These are phyloP conservation scores for Citrus australasica DNA, from an alignment of 345 rosid species.

Conservation along the genomic window DNA sequence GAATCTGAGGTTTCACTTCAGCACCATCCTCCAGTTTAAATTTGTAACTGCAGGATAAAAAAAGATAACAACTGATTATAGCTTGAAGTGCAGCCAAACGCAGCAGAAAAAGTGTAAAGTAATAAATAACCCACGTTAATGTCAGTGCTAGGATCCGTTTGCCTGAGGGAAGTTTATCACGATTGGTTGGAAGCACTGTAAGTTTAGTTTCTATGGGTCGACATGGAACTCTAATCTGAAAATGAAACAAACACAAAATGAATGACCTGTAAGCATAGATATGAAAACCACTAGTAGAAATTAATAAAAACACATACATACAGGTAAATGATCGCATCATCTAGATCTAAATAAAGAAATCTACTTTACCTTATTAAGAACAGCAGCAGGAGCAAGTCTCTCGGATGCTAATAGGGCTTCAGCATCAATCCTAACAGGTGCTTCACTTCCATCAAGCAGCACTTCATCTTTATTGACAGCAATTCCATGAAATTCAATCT, in stretches of 20 bases:
- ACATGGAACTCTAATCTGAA: slow-evolving; percentile 78
- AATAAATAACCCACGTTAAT: slow-evolving; percentile 57
- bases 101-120: slow-evolving; percentile 7
- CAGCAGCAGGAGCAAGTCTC: slow-evolving; percentile 69
- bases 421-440: slow-evolving; percentile 80
- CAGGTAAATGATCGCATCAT: neutral
- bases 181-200: slow-evolving; percentile 53
- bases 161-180: slow-evolving; percentile 93
- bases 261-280: slow-evolving; percentile 4
- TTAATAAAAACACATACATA: slow-evolving; percentile 13
- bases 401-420: slow-evolving; percentile 79
- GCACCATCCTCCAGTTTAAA: slow-evolving; percentile 94
- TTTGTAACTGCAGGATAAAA: slow-evolving; percentile 65
- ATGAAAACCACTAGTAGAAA: neutral
- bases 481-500: slow-evolving; percentile 91
- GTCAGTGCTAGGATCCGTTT: slow-evolving; percentile 84
- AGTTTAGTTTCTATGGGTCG: slow-evolving; percentile 82
- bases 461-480: slow-evolving; percentile 68
- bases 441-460: slow-evolving; percentile 94
- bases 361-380: slow-evolving; percentile 67
- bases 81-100: slow-evolving; percentile 14
- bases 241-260: slow-evolving; percentile 2
- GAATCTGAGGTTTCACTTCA: slow-evolving; percentile 79
- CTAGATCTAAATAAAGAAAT: neutral
- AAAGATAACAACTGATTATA: slow-evolving; percentile 1